A percentile compares a stretch with the other conserved stretches of the same genome.
Conservation (phyloP, 768 basidiomycete genomes). For the Leccinum variicolor region DNA sequence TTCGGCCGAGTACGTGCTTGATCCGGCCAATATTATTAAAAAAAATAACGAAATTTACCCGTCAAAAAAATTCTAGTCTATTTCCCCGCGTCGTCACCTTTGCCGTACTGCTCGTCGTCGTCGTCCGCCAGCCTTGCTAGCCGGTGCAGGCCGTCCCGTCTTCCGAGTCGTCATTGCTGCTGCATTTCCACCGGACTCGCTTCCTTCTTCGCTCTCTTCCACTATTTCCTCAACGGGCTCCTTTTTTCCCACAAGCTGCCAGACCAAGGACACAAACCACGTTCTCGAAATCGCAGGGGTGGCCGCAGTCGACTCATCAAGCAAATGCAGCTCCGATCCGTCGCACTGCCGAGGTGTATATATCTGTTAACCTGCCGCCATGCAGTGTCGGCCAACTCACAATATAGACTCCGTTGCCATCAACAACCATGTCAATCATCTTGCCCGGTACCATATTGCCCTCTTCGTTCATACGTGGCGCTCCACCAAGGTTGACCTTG, state of each 20-base stretch:
- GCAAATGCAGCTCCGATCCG: constrained; percentile 49
- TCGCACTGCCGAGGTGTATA: constrained; percentile 47
- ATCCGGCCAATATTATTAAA: not conserved
- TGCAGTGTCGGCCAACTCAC: constrained; percentile 42
- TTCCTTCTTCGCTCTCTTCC: constrained; percentile 39
- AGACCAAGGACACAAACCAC: constrained; percentile 60
- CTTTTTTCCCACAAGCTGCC: constrained; percentile 17
- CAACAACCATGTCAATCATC: constrained; percentile 79
- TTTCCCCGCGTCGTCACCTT: constrained; percentile 30
- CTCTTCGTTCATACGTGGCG: constrained; percentile 49
- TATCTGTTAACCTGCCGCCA: constrained; percentile 10
- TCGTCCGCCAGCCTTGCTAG: constrained; percentile 58
- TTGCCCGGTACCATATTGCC: constrained; percentile 48
- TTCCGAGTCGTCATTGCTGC: constrained; percentile 28
- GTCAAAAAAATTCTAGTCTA: constrained; percentile 1
- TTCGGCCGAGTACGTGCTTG: constrained; percentile 7
- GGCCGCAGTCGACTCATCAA: constrained; percentile 57
- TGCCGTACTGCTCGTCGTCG: constrained; percentile 57
- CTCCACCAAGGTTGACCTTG: constrained; percentile 64
- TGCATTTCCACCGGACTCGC: constrained; percentile 46
- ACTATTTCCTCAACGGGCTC: constrained; percentile 21
- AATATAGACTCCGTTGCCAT: constrained; percentile 69
- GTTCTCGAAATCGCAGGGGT: constrained; percentile 59
- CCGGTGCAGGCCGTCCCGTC: constrained; percentile 34
- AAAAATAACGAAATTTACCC: not conserved